A percentile compares a stretch with the other conserved stretches of the same genome.
Evolutionary conservation across 176 grass and related monocot genomes (phyloP).

Genomic region (Elaeis guineensis): DNA sequence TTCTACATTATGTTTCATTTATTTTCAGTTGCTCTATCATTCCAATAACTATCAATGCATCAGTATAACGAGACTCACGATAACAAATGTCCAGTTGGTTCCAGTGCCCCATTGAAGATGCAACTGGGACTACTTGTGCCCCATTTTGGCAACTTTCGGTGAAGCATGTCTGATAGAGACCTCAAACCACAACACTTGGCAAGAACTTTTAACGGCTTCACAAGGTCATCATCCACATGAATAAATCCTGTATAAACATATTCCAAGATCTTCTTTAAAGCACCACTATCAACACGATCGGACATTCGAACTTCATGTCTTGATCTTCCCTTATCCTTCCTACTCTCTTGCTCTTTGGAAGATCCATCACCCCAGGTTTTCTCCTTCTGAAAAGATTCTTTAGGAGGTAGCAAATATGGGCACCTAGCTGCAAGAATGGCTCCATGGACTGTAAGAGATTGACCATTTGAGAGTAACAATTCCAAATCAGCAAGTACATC

Average conservation of each 20-base stretch:
- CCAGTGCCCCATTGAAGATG: slow-evolving; percentile 38
- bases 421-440: slow-evolving; percentile 62
- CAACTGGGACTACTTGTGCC: slow-evolving; percentile 26
- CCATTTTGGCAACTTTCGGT: slow-evolving; percentile 60
- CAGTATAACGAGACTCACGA: slow-evolving; percentile 39
- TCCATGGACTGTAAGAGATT: slow-evolving; percentile 47
- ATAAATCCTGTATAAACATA: slow-evolving; percentile 64
- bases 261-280: slow-evolving; percentile 65
- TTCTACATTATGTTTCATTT: too few relatives aligned
- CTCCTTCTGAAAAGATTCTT: slow-evolving; percentile 23
- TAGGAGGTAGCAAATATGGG: slow-evolving; percentile 56
- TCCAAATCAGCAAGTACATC: slow-evolving; percentile 51
- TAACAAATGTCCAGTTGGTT: slow-evolving; percentile 36
- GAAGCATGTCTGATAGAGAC: slow-evolving; percentile 59
- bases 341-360: neutral
- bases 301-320: slow-evolving; percentile 50
- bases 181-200: slow-evolving; percentile 62
- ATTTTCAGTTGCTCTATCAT: too few relatives aligned
- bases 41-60: neutral
- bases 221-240: slow-evolving; percentile 23
- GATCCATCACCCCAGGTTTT: slow-evolving; percentile 20
- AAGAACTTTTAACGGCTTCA: slow-evolving; percentile 54
- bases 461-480: slow-evolving; percentile 41
- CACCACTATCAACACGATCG: slow-evolving; percentile 48
- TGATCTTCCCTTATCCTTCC: slow-evolving; percentile 15